Conservation (phyloP, 306 rosid genomes). For the Acacia acuminata region DNA sequence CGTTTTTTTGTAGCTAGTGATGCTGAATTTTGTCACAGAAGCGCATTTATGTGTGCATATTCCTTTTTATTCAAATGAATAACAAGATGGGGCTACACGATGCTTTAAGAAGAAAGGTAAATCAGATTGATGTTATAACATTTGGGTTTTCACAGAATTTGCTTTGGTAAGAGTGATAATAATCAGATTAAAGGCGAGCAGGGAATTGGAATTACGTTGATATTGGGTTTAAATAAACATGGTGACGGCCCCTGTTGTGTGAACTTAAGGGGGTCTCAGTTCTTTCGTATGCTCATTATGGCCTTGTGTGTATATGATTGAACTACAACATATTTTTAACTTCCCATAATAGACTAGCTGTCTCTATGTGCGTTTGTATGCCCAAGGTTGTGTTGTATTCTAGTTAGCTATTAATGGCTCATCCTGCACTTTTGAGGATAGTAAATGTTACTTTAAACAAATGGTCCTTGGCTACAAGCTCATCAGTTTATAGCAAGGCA, state of each 20-base stretch:
- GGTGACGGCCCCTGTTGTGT: background rate
- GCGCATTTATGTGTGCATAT: background rate
- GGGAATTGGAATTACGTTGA: background rate
- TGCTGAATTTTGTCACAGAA: constrained; percentile 6
- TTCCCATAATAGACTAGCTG: background rate
- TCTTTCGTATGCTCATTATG: background rate
- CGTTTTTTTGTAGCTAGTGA: background rate
- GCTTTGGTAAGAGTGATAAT: background rate
- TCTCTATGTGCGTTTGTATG: background rate
- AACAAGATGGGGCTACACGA: background rate
- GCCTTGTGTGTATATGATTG: background rate
- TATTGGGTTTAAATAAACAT: background rate
- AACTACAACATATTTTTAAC: background rate
- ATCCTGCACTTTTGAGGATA: background rate
- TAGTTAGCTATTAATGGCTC: background rate
- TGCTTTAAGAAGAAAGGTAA: background rate
- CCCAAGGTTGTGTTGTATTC: background rate
- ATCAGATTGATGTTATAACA: too few relatives aligned
- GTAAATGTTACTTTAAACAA: background rate
- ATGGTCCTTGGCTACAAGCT: background rate
- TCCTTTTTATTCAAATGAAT: background rate
- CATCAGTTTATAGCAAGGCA: background rate
- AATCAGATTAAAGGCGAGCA: background rate
- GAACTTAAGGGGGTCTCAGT: constrained; percentile 4
- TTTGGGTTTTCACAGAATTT: background rate